A percentile compares a stretch with the other conserved stretches of the same genome.
Evolutionary conservation across 78 protist genomes (phyloP).

Genomic region (Dictyostelium discoideum): DNA sequence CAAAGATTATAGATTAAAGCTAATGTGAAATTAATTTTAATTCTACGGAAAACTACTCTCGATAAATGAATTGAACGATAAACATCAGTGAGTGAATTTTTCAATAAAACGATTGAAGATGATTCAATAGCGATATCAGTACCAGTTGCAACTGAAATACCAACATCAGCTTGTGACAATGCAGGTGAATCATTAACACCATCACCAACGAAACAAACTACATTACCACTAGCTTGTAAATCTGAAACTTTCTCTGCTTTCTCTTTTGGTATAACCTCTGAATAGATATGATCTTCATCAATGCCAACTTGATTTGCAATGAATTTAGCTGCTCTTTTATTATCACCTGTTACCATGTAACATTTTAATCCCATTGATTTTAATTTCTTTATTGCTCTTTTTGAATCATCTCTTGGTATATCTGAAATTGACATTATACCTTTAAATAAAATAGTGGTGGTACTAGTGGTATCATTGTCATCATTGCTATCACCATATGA

Average conservation of each 20-base stretch:
- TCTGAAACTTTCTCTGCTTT: slow-evolving; percentile 85
- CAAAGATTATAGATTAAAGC: slow-evolving; percentile 93
- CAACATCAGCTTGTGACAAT: slow-evolving; percentile 90
- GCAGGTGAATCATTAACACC: slow-evolving; percentile 95
- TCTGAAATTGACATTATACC: slow-evolving; percentile 69
- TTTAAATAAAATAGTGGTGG: not conserved
- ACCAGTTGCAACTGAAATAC: slow-evolving; percentile 93
- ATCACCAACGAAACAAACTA: slow-evolving; percentile 96
- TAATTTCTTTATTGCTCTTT: slow-evolving; percentile 52
- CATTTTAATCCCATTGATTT: slow-evolving; percentile 38
- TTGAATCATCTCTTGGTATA: slow-evolving; percentile 72
- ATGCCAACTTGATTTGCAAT: slow-evolving; percentile 59
- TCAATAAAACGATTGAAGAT: slow-evolving; percentile 89
- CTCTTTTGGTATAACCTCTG: slow-evolving; percentile 89
- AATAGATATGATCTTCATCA: slow-evolving; percentile 27
- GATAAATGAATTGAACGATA: slow-evolving; percentile 88
- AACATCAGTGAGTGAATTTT: slow-evolving; percentile 85
- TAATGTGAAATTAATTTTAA: slow-evolving; percentile 90
- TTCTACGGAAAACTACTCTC: slow-evolving; percentile 78
- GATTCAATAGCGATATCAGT: slow-evolving; percentile 93
- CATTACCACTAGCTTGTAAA: slow-evolving; percentile 80
- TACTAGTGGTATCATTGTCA: not conserved
- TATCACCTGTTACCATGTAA: slow-evolving; percentile 95
- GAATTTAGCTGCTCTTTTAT: slow-evolving; percentile 65
- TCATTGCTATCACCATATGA: not conserved